A percentile compares a stretch with the other conserved stretches of the same genome.
Conservation (phyloP, 768 basidiomycete genomes). For the Kwoniella botswanensis region DNA sequence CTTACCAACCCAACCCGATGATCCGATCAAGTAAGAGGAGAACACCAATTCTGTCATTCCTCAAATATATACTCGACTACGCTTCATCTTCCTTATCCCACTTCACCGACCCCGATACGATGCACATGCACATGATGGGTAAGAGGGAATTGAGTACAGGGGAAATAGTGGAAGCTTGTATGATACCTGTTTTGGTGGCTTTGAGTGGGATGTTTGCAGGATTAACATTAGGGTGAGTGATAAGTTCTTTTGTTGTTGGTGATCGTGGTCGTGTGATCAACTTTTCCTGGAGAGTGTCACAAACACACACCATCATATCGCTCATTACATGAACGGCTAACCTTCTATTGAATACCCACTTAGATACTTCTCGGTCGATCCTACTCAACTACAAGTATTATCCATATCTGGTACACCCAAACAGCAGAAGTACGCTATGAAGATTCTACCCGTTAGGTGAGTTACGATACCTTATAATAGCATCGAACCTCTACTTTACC, state of each 20-base stretch:
- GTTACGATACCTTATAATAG: constrained; percentile 64
- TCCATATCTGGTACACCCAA: constrained; percentile 79
- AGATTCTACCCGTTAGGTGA: constrained; percentile 80
- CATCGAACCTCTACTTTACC: constrained; percentile 64
- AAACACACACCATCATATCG: too few species aligned
- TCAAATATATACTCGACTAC: constrained; percentile 17
- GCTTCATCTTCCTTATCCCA: constrained; percentile 4
- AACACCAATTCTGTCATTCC: constrained; percentile 25
- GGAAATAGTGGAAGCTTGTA: constrained; percentile 61
- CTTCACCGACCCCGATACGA: neutral
- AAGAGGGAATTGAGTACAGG: constrained; percentile 25
- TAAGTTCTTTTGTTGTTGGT: neutral
- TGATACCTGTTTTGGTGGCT: constrained; percentile 83
- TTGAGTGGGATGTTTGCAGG: constrained; percentile 85
- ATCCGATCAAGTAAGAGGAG: neutral
- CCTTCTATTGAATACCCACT: too few species aligned
- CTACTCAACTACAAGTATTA: constrained; percentile 86
- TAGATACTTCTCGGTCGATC: constrained; percentile 78
- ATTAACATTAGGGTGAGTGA: constrained; percentile 76
- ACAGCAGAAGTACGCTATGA: constrained; percentile 78
- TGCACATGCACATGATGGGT: neutral
- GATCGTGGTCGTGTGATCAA: neutral
- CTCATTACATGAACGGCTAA: too few species aligned
- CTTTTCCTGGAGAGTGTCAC: neutral
- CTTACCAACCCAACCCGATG: neutral